Percentiles rank a stretch among this genome's conserved stretches.
These are phyloP conservation scores for Phlegmacium glaucopus DNA, from an alignment of 768 basidiomycete genomes.

Conservation along the genomic window DNA sequence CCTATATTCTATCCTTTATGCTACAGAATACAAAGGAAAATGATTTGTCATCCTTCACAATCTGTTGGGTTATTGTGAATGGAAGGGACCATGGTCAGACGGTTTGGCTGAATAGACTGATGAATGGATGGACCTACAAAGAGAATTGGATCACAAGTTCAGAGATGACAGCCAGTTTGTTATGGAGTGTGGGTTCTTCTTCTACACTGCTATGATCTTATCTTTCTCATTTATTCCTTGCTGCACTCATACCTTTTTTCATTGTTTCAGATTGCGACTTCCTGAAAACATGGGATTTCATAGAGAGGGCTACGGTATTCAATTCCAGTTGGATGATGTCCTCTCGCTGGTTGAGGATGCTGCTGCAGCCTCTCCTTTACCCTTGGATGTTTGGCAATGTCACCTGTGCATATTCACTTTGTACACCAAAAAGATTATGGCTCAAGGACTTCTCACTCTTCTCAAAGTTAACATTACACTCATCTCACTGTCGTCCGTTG, in stretches of 20 bases:
- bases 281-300: conserved; percentile 30
- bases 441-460: background rate
- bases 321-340: conserved; percentile 40
- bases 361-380: conserved; percentile 26
- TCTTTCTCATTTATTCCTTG: background rate
- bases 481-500: conserved; percentile 29
- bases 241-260: background rate
- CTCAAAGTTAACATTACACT: conserved; percentile 18
- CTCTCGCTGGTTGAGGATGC: conserved; percentile 41
- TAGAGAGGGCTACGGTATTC: conserved; percentile 39
- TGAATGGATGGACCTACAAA: conserved; percentile 36
- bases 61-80: conserved; percentile 41
- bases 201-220: background rate
- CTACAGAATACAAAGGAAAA: conserved; percentile 38
- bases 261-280: conserved; percentile 30
- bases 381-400: conserved; percentile 47
- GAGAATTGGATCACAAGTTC: conserved; percentile 33
- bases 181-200: conserved; percentile 36
- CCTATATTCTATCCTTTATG: conserved; percentile 41
- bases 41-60: conserved; percentile 44
- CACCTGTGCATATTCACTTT: conserved; percentile 31
- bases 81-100: conserved; percentile 43
- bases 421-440: background rate
- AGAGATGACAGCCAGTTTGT: conserved; percentile 43
- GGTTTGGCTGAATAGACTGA: conserved; percentile 41